These are phyloP conservation scores for Favolaschia claudopus DNA, from an alignment of 768 basidiomycete genomes.

Conservation along the genomic window DNA sequence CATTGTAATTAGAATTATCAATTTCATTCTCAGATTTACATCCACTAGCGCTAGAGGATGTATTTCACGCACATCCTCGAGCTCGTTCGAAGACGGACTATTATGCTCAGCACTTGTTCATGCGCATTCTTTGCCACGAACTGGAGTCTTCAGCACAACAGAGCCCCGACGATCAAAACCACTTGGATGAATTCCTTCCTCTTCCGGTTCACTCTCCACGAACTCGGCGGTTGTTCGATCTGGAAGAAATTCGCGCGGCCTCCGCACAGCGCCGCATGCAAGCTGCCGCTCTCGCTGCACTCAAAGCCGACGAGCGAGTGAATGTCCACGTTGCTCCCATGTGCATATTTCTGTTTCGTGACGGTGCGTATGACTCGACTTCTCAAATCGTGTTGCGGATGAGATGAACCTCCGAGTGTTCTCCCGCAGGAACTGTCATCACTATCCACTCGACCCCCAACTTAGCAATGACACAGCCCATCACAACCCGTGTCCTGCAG, in stretches of 20 bases:
- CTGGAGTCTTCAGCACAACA: too few relatives aligned
- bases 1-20: neutral
- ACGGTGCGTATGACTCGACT: slow-evolving; percentile 63
- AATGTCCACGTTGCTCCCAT: slow-evolving; percentile 62
- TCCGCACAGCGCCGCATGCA: slow-evolving; percentile 5
- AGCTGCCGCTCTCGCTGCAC: slow-evolving; percentile 7
- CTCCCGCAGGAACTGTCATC: slow-evolving; percentile 69
- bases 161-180: too few relatives aligned
- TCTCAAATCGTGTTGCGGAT: neutral
- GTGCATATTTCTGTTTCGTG: slow-evolving; percentile 71
- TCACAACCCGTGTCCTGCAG: slow-evolving; percentile 61
- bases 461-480: slow-evolving; percentile 60
- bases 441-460: slow-evolving; percentile 59
- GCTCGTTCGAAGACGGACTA: slow-evolving; percentile 76
- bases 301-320: slow-evolving; percentile 59
- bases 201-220: too few relatives aligned
- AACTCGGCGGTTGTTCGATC: slow-evolving; percentile 31
- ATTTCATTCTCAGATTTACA: slow-evolving; percentile 59
- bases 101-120: slow-evolving; percentile 73
- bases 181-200: slow-evolving; percentile 7
- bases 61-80: slow-evolving; percentile 61
- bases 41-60: slow-evolving; percentile 75
- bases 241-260: slow-evolving; percentile 12
- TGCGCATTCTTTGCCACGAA: slow-evolving; percentile 73
- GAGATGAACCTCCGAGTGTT: too few relatives aligned